phyloP scores from a whole-genome alignment of 1,284 basidiomycete genomes.

The Trametes pubescens region DNA sequence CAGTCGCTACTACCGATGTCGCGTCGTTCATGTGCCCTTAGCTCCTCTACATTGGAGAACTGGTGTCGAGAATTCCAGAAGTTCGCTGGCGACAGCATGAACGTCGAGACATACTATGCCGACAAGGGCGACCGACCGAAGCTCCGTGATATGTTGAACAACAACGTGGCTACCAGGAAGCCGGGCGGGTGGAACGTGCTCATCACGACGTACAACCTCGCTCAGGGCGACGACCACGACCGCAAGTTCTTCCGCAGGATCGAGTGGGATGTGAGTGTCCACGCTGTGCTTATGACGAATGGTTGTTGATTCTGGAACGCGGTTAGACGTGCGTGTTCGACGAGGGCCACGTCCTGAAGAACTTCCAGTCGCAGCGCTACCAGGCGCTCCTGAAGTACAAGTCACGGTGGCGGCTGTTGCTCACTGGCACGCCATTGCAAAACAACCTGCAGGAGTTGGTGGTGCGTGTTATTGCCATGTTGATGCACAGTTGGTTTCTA shows the following conservation, averaged over 20 bases:
- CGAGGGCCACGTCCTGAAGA: constrained; percentile 97
- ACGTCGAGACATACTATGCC: constrained; percentile 95
- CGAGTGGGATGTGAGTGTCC: constrained; percentile 84
- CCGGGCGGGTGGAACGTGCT: constrained; percentile 88
- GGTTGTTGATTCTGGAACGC: constrained; percentile 5
- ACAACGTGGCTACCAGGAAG: constrained; percentile 43
- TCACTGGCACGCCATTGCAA: constrained; percentile 96
- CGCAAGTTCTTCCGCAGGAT: constrained; percentile 92
- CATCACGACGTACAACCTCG: constrained; percentile 96
- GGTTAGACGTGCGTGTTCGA: constrained; percentile 89
- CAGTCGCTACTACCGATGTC: not conserved
- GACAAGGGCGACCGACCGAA: constrained; percentile 87
- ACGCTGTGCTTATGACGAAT: not conserved
- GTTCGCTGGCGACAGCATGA: constrained; percentile 83
- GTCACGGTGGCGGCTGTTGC: constrained; percentile 89
- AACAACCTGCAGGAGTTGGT: constrained; percentile 95
- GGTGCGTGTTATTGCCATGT: constrained; percentile 57
- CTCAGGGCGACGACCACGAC: constrained; percentile 87
- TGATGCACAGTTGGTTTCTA: constrained; percentile 1
- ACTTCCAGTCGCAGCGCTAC: constrained; percentile 96
- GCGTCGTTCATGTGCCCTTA: constrained; percentile 41
- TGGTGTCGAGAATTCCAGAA: constrained; percentile 97
- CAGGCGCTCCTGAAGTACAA: constrained; percentile 87
- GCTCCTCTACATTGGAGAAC: constrained; percentile 96
- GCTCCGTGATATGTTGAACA: constrained; percentile 74